A percentile compares a stretch with the other conserved stretches of the same genome.
phyloP scores from a whole-genome alignment of 2,329 filamentous ascomycete species.

The Fusarium citri region DNA sequence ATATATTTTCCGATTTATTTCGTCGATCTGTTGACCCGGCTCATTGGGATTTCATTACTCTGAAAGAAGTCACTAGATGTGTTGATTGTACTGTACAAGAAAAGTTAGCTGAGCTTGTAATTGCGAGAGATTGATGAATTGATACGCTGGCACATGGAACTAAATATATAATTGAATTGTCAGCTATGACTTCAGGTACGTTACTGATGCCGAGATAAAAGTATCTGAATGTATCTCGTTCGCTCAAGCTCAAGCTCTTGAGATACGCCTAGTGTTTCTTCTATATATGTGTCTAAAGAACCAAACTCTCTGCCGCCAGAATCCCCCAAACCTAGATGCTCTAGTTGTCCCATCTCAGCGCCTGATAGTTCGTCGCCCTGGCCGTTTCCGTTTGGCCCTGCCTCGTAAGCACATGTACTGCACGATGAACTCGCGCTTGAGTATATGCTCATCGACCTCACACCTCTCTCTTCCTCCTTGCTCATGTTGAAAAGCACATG shows the following conservation, averaged over 20 bases:
- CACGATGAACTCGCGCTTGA: conserved; percentile 36
- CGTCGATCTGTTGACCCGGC: neutral
- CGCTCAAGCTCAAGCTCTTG: neutral
- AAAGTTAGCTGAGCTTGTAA: neutral
- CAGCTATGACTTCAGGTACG: neutral
- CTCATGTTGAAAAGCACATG: conserved; percentile 28
- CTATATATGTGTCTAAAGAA: conserved; percentile 39
- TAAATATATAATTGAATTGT: neutral
- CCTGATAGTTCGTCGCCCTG: conserved; percentile 35
- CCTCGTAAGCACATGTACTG: conserved; percentile 18
- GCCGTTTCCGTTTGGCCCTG: conserved; percentile 18
- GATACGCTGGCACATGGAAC: neutral
- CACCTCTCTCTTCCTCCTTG: conserved; percentile 13
- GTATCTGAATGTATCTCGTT: neutral
- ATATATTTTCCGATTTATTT: neutral
- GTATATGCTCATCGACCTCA: conserved; percentile 11
- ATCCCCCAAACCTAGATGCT: conserved; percentile 28
- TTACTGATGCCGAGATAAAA: neutral
- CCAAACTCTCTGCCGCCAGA: conserved; percentile 33
- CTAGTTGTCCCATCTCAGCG: conserved; percentile 39
- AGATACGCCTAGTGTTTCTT: conserved; percentile 19
- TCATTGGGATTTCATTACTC: neutral
- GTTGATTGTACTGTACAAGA: neutral
- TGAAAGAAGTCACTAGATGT: neutral
- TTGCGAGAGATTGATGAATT: neutral